Percentiles rank a stretch among this genome's conserved stretches.
Evolutionary conservation across 805 yeast species (phyloP).

Genomic region (Monosporozyma aerobia): DNA sequence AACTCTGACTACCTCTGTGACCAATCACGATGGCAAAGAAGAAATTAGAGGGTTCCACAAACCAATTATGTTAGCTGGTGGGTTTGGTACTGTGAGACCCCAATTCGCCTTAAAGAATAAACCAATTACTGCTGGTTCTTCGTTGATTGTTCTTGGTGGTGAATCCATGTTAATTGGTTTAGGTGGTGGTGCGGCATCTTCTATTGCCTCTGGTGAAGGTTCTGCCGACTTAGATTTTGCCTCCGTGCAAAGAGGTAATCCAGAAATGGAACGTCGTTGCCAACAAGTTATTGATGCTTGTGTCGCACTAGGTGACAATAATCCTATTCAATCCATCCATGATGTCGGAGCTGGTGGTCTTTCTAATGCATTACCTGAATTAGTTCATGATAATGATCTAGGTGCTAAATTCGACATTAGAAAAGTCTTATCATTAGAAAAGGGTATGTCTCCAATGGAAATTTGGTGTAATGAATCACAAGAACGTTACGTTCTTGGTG

Average conservation of each 20-base stretch:
- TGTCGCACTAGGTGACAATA: conserved; percentile 62
- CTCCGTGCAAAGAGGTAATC: conserved; percentile 98
- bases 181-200: conserved; percentile 99
- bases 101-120: conserved; percentile 80
- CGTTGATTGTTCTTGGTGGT: conserved; percentile 91
- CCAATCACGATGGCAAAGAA: conserved; percentile 47
- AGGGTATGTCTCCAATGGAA: conserved; percentile 99
- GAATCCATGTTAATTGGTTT: conserved; percentile 96
- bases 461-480: conserved; percentile 99
- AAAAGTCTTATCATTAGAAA: conserved; percentile 82
- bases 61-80: conserved; percentile 99
- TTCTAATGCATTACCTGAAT: conserved; percentile 93
- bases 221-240: conserved; percentile 96
- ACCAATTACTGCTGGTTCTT: conserved; percentile 84
- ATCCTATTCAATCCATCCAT: conserved; percentile 90
- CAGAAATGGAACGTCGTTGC: conserved; percentile 98
- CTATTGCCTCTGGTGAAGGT: conserved; percentile 92
- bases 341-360: conserved; percentile 99
- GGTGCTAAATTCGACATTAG: conserved; percentile 93
- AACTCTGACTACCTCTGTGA: conserved; percentile 77
- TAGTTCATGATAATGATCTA: conserved; percentile 91
- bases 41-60: conserved; percentile 95
- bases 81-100: conserved; percentile 94
- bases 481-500: conserved; percentile 94
- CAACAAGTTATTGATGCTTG: conserved; percentile 97